Evolutionary conservation across 345 rosid species (phyloP), one percentile per base, ranked within the genome.

Genomic region (Toxicodendron radicans): DNA sequence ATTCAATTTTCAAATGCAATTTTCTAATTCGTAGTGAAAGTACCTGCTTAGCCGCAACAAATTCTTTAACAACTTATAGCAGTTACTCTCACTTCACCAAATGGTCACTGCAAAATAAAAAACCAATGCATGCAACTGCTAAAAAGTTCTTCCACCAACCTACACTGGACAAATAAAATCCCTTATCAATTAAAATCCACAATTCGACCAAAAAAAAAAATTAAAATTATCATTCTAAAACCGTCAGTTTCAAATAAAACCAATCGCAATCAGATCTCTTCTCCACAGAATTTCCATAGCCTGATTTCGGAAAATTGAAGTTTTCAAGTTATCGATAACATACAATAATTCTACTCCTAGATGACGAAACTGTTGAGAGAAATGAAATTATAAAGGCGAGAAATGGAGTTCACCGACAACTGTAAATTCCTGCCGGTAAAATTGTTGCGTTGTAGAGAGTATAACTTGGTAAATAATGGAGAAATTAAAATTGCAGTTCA

Each of bases 1-100:
- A 38, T 38, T 38, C 43, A 7, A 38, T 38, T 38, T 5, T 38
- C 43, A 38, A 38, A 5, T 38, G 43, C 43, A 38, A 38, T 38
- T 7, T 48, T 46, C 3, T 20, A 5, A 14, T 49, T 51, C n/a
- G 35, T 30, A 24, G 64, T 70, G 58, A 35, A 70, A 70, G 23
- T 58, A 70, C 73, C 66, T 43, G 54, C 43, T 71, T 18, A 45
- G 74, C 58, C 46, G 45, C 74, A 65, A n/a, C 57, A 58, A 41
- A 58, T 69, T 54, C 32, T 60, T 48, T 35, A 59, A 13, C 7
- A 32, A 49, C 68, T 49, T 52, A 35, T 46, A 46, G 32, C 46
- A 61, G 46, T 17, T 6, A 49, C 66, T n/a, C 52, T 58, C 33
- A 61, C 20, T 2, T 27, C n/a, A 72, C 46, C 45, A 71, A 71